Percentiles rank a stretch among this genome's conserved stretches.
phyloP scores from a whole-genome alignment of 441 rosid genomes.

The Gossypium davidsonii region DNA sequence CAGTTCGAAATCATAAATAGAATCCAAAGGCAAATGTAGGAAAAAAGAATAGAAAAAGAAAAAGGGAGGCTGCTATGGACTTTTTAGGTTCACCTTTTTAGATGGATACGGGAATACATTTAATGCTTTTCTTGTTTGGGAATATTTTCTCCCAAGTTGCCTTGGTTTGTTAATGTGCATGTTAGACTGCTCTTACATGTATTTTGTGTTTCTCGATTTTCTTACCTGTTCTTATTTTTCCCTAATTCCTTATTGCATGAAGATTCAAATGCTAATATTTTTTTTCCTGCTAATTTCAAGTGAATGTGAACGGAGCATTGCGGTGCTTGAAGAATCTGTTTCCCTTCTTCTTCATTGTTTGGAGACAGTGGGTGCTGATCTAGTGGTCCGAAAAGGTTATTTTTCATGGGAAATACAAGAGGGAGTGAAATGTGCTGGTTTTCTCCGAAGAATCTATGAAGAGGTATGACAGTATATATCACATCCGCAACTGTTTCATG shows the following conservation, averaged over 20 bases:
- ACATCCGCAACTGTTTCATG: not conserved
- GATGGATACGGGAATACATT: not conserved
- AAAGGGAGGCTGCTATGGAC: not conserved
- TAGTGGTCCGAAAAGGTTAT: constrained; percentile 27
- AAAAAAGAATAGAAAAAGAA: not conserved
- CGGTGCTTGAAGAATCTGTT: constrained; percentile 69
- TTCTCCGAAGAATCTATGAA: constrained; percentile 86
- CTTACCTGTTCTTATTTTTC: not conserved
- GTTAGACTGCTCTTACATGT: constrained; percentile 1
- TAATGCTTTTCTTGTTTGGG: not conserved
- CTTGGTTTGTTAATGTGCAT: not conserved
- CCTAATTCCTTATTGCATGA: not conserved
- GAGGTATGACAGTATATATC: constrained; percentile 44
- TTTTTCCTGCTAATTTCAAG: constrained; percentile 38
- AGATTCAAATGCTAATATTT: constrained; percentile 7
- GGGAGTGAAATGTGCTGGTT: constrained; percentile 68
- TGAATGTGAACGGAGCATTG: constrained; percentile 56
- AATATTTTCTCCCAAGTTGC: not conserved
- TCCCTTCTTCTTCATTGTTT: constrained; percentile 61
- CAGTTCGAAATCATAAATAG: not conserved
- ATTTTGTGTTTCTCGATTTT: not conserved
- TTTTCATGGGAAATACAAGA: constrained; percentile 54
- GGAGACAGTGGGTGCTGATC: constrained; percentile 48
- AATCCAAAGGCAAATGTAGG: constrained; percentile 5
- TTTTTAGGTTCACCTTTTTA: not conserved